Conservation (phyloP, 2,329 filamentous ascomycete genomes). For the Graphiopsis chlorocephala region DNA sequence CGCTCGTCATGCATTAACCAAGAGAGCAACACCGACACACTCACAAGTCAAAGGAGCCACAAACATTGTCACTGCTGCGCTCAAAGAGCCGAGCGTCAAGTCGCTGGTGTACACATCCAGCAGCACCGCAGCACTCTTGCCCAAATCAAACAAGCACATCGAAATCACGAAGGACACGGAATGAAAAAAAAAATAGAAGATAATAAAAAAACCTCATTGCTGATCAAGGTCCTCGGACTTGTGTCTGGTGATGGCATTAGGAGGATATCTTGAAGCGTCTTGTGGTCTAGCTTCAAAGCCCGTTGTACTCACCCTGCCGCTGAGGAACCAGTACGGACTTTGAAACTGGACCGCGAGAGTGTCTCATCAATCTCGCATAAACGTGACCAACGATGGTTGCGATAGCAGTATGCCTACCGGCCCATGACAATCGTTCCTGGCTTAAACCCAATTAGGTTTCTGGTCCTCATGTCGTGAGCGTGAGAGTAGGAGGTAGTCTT, state of each 20-base stretch:
- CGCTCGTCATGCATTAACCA: not conserved
- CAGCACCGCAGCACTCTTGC: slow-evolving; percentile 35
- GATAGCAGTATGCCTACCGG: too few species aligned
- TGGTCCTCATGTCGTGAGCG: not conserved
- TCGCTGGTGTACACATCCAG: slow-evolving; percentile 44
- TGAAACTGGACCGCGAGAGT: too few species aligned
- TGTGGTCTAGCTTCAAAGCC: too few species aligned
- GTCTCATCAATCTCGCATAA: not conserved
- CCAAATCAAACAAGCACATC: slow-evolving; percentile 37
- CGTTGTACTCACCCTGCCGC: too few species aligned
- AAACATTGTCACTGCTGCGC: slow-evolving; percentile 42
- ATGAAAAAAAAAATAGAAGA: not conserved
- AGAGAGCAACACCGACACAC: not conserved
- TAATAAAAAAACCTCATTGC: not conserved
- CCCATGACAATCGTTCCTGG: not conserved
- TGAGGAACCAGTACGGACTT: too few species aligned
- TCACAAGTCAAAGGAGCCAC: slow-evolving; percentile 35
- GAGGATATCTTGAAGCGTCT: not conserved
- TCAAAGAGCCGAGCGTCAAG: slow-evolving; percentile 39
- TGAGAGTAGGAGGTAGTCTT: not conserved
- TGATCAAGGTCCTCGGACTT: not conserved
- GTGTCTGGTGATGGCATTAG: not conserved
- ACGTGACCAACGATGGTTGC: not conserved
- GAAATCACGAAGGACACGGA: slow-evolving; percentile 30
- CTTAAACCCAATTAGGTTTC: not conserved